Conservation (phyloP, 2,329 filamentous ascomycete species). For the Fusarium nygamai region DNA sequence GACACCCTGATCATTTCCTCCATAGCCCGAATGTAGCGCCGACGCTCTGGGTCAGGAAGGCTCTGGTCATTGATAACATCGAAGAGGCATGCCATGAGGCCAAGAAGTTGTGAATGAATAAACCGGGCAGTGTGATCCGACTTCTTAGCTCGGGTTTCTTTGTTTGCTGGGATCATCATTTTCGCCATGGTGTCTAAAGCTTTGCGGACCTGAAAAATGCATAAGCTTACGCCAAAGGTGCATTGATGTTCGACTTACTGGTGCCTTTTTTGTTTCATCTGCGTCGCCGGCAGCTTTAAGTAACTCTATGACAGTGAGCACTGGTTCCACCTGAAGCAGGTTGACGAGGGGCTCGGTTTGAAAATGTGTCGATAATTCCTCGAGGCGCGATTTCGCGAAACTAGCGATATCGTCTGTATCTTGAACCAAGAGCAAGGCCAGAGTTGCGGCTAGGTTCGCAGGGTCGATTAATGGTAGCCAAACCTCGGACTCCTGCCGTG, state of each 20-base stretch:
- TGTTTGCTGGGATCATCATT: slow-evolving; percentile 52
- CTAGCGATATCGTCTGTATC: slow-evolving; percentile 67
- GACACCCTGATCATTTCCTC: slow-evolving; percentile 87
- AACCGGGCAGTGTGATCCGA: slow-evolving; percentile 75
- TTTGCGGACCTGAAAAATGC: slow-evolving; percentile 54
- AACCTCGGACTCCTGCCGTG: slow-evolving; percentile 74
- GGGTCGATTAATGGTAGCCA: slow-evolving; percentile 65
- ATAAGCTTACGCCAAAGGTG: slow-evolving; percentile 37
- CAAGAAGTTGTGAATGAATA: slow-evolving; percentile 84
- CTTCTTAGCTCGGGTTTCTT: slow-evolving; percentile 59
- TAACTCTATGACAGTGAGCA: slow-evolving; percentile 80
- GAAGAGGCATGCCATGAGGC: slow-evolving; percentile 85
- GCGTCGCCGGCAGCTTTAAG: slow-evolving; percentile 81
- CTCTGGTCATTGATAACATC: slow-evolving; percentile 78
- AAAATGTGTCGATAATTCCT: slow-evolving; percentile 76
- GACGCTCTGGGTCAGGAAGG: slow-evolving; percentile 73
- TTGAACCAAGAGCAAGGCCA: slow-evolving; percentile 69
- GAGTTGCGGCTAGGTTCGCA: slow-evolving; percentile 65
- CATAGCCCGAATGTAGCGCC: slow-evolving; percentile 81
- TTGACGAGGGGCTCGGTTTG: slow-evolving; percentile 71
- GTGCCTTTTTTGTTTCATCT: slow-evolving; percentile 62
- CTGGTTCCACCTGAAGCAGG: slow-evolving; percentile 78
- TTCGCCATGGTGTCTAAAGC: slow-evolving; percentile 59
- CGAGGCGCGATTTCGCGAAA: slow-evolving; percentile 74
- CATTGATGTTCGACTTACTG: slow-evolving; percentile 58